A percentile compares a stretch with the other conserved stretches of the same genome.
phyloP scores from a whole-genome alignment of 768 basidiomycete species.

The Fomitopsis pulvina region DNA sequence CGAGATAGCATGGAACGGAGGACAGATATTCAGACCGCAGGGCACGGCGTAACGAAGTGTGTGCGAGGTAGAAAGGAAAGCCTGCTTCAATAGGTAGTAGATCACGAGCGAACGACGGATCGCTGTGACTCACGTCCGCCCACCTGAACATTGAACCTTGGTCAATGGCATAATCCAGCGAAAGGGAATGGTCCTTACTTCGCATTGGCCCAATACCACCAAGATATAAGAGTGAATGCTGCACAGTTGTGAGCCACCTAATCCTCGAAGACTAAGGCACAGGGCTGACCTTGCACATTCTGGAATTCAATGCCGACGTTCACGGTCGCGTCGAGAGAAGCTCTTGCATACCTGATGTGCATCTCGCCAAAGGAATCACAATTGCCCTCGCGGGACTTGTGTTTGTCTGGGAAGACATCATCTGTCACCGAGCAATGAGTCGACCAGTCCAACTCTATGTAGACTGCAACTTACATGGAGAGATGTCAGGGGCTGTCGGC shows the following conservation, averaged over 20 bases:
- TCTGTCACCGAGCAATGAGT: background rate
- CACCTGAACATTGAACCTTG: constrained; percentile 37
- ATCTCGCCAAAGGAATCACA: constrained; percentile 61
- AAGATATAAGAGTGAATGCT: constrained; percentile 60
- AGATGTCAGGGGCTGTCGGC: constrained; percentile 3
- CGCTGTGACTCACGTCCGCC: constrained; percentile 48
- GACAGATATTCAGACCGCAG: constrained; percentile 62
- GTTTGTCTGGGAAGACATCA: constrained; percentile 4
- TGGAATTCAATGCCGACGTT: constrained; percentile 50
- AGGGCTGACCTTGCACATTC: constrained; percentile 49
- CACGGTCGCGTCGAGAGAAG: constrained; percentile 41
- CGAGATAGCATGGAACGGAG: constrained; percentile 62
- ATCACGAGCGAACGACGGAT: background rate
- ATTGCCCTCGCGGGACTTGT: background rate
- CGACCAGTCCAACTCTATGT: background rate
- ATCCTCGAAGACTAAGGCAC: background rate
- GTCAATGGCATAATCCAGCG: background rate
- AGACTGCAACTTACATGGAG: constrained; percentile 3
- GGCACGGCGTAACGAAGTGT: constrained; percentile 54
- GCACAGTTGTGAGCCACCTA: background rate
- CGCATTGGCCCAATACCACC: constrained; percentile 73
- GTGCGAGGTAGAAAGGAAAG: constrained; percentile 52
- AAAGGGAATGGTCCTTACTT: constrained; percentile 33
- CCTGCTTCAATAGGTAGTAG: constrained; percentile 27
- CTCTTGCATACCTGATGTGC: constrained; percentile 50